Percentiles rank a stretch among this genome's conserved stretches.
Conservation (phyloP, 2,329 filamentous ascomycete genomes). For the Fusarium longipes region DNA sequence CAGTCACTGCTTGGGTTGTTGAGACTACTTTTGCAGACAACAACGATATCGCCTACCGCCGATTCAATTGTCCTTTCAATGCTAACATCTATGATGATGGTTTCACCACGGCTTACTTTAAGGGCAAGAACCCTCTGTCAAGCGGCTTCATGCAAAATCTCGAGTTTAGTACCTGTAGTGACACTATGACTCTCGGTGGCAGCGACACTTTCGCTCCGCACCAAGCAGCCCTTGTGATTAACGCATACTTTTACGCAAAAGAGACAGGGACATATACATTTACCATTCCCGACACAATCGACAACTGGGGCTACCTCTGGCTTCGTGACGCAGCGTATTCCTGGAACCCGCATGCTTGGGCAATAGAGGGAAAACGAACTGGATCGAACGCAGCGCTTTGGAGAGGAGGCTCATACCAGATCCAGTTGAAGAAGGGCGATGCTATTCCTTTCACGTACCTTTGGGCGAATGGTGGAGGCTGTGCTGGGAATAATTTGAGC, state of each 20-base stretch:
- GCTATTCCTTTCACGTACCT: background rate
- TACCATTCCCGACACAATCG: background rate
- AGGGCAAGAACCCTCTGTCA: background rate
- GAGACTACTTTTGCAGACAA: background rate
- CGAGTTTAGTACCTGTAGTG: background rate
- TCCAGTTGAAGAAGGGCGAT: background rate
- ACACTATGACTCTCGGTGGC: background rate
- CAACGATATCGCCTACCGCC: background rate
- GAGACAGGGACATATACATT: background rate
- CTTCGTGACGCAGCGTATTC: background rate
- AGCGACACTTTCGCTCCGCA: background rate
- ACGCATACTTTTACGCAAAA: background rate
- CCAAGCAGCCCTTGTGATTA: background rate
- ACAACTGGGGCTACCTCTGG: background rate
- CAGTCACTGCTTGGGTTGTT: background rate
- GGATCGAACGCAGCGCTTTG: rapidly evolving
- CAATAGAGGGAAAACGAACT: background rate
- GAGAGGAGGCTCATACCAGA: background rate
- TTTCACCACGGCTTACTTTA: background rate
- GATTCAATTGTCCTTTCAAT: background rate
- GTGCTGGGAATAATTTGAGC: background rate
- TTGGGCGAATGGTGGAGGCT: slow-evolving; percentile 1
- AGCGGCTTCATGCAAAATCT: background rate
- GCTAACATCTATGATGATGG: background rate
- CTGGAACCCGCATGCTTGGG: background rate